phyloP scores from a whole-genome alignment of 169 alveolate genomes.

The Neospora caninum region DNA sequence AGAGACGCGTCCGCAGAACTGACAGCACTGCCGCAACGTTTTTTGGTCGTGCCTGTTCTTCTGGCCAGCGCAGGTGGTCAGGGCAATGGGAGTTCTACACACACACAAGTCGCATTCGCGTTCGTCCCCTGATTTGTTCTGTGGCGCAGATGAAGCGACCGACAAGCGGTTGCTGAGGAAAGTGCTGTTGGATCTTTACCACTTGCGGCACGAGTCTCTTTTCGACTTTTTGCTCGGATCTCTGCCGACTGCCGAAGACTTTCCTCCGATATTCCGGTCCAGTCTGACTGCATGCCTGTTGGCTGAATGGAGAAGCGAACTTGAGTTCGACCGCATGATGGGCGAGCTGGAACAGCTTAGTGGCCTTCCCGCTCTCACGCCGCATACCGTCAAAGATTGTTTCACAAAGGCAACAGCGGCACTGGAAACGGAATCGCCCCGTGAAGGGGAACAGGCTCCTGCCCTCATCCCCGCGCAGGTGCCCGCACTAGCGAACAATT shows the following conservation, averaged over 20 bases:
- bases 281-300: not conserved
- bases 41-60: too few relatives aligned
- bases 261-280: not conserved
- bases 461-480: not conserved
- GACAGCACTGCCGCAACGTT: too few relatives aligned
- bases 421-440: not conserved
- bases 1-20: too few relatives aligned
- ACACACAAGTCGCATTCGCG: too few relatives aligned
- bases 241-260: not conserved
- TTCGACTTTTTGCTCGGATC: slow-evolving; percentile 36
- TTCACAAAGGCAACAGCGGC: not conserved
- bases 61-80: too few relatives aligned
- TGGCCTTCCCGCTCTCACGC: not conserved
- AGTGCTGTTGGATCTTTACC: not conserved
- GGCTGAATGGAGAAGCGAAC: not conserved
- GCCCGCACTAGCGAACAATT: not conserved
- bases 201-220: not conserved
- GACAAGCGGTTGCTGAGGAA: not conserved
- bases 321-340: not conserved
- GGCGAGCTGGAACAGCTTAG: not conserved
- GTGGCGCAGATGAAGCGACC: not conserved
- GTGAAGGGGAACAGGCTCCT: not conserved
- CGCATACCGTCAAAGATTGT: not conserved
- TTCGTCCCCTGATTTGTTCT: not conserved
- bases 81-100: too few relatives aligned